These are phyloP conservation scores for Lophium mytilinum DNA, from an alignment of 495 filamentous ascomycete species.

Conservation along the genomic window DNA sequence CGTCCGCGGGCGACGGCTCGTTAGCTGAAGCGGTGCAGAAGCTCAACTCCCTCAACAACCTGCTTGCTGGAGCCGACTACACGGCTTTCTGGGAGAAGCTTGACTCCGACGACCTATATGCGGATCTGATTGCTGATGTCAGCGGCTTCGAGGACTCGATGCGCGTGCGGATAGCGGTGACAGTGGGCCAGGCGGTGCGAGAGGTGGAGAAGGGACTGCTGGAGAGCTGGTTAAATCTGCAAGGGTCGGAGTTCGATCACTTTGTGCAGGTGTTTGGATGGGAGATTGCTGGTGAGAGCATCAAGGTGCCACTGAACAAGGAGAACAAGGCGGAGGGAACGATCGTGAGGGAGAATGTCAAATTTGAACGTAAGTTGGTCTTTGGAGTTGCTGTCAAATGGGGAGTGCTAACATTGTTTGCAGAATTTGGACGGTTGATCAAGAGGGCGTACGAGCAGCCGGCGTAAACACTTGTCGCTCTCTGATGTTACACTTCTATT, in stretches of 20 bases:
- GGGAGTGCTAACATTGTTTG: conserved; percentile 1
- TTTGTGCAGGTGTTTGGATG: conserved; percentile 89
- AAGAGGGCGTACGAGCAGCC: conserved; percentile 86
- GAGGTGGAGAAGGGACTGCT: conserved; percentile 68
- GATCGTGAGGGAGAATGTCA: conserved; percentile 91
- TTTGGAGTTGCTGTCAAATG: neutral
- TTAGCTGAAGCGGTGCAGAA: conserved; percentile 85
- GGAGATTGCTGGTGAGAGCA: conserved; percentile 57
- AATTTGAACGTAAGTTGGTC: conserved; percentile 63
- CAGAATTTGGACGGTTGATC: conserved; percentile 68
- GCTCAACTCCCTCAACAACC: conserved; percentile 70
- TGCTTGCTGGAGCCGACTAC: conserved; percentile 82
- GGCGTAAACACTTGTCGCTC: conserved; percentile 32
- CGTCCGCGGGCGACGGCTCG: conserved; percentile 41
- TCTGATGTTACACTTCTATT: neutral
- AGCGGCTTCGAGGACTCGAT: conserved; percentile 95
- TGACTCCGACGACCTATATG: conserved; percentile 91
- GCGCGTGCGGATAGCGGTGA: conserved; percentile 81
- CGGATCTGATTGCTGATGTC: conserved; percentile 89
- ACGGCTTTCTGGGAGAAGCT: conserved; percentile 85
- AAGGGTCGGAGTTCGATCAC: conserved; percentile 61
- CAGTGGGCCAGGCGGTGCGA: conserved; percentile 79
- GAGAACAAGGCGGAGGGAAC: conserved; percentile 98
- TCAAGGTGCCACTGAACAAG: conserved; percentile 81
- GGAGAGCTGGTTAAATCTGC: conserved; percentile 80